These are phyloP conservation scores for Hydrangea macrophylla DNA, from an alignment of 148 eudicot genomes.

Conservation along the genomic window DNA sequence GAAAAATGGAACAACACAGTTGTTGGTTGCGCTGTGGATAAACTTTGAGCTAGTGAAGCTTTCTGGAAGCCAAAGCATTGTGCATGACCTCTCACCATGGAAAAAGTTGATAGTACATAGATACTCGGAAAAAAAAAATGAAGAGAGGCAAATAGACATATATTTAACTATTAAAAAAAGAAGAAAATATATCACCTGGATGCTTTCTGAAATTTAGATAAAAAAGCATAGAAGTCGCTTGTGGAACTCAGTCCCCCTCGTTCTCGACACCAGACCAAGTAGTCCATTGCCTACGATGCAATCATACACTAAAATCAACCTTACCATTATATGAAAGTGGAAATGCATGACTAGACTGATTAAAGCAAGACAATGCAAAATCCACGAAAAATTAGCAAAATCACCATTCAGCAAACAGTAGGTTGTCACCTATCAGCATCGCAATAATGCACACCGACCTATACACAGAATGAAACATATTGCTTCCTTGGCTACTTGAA, in stretches of 20 bases:
- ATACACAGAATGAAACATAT: neutral
- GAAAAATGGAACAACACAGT: too few relatives aligned
- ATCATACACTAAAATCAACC: neutral
- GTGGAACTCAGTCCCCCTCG: conserved; percentile 66
- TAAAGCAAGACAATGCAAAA: neutral
- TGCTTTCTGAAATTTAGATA: conserved; percentile 81
- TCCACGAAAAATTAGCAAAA: too few relatives aligned
- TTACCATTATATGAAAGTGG: neutral
- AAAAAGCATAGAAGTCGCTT: conserved; percentile 52
- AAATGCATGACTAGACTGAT: neutral
- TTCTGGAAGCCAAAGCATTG: neutral
- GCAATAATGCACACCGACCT: neutral
- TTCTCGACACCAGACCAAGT: conserved; percentile 60
- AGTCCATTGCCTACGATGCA: conserved; percentile 78
- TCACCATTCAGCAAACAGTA: neutral
- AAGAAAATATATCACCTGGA: conserved; percentile 55
- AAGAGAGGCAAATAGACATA: neutral
- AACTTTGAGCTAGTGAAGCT: too few relatives aligned
- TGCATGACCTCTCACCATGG: neutral
- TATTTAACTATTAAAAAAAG: neutral
- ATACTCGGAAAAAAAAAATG: neutral
- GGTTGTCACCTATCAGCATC: neutral
- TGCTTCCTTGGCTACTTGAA: conserved; percentile 2
- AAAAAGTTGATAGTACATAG: neutral
- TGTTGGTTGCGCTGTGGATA: too few relatives aligned